Base-by-base conservation (phyloP, 768 basidiomycete genomes). In the Boletus barrowsii region DNA sequence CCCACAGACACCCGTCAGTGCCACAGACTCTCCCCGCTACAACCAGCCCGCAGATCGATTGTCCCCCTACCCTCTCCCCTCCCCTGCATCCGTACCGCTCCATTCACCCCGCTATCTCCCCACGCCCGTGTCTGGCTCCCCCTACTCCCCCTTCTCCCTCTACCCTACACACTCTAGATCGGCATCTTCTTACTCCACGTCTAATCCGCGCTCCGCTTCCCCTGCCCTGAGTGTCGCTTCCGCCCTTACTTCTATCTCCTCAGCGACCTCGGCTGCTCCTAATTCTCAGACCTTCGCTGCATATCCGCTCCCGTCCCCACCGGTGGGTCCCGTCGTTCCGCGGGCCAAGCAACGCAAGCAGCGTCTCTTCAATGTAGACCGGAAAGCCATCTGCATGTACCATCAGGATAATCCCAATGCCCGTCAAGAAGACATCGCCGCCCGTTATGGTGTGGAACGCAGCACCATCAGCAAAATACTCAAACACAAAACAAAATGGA, bases 391-490 rank as follows among this genome's bases (percentile, higher is more conserved):
- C 53, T 93, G 92, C 62, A 51, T 76, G 13, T 87, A 83, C 67
- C 82, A 84, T 55, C 71, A 76, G 49, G 72, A 83, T 4, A 75
- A 90, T 63, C 88, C 87, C 0, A 80, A 81, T 49, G 76, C 82
- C 18, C 82, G 88, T 54, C 93, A 95, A 69, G 90, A 93, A 64
- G 89, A 92, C 65, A 91, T 95, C 61, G 93, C 87, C 5, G 74
- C 75, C 11, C 72, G 74, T 32, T 94, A 87, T 67, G 81, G 82
- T 47, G 87, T 93, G 55, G 93, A 95, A 65, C 84, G 93, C 49
- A 93, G 90, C 73, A 95, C 93, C n/a, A 87, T 95, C 69, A 90
- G 88, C 72, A 94, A 95, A 73, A 93, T 93, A 58, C 78, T 94
- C 60, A 93, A 93, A 70, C 75, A 87, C 64, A 91, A 88, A 71